phyloP scores from a whole-genome alignment of 2,329 filamentous ascomycete species.

The Ceratocystis papillata region DNA sequence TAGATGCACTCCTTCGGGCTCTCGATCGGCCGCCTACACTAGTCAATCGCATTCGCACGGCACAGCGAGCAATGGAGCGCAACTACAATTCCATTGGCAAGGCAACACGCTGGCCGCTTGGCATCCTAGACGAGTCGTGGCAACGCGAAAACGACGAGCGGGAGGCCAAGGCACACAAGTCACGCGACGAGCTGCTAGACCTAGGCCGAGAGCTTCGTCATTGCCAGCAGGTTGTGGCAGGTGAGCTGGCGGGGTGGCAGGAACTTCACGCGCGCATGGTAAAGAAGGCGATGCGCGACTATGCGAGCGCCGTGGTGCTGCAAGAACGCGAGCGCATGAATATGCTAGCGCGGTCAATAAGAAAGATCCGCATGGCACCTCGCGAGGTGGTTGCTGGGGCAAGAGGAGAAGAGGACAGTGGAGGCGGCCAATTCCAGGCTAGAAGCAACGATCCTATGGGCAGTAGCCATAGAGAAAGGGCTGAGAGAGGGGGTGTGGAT shows the following conservation, averaged over 20 bases:
- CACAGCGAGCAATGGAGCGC: conserved; percentile 67
- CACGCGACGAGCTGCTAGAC: conserved; percentile 57
- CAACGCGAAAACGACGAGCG: conserved; percentile 73
- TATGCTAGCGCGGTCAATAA: conserved; percentile 67
- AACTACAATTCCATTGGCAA: conserved; percentile 63
- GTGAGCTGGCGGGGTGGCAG: conserved; percentile 88
- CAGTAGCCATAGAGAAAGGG: not conserved
- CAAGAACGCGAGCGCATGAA: conserved; percentile 69
- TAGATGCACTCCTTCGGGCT: conserved; percentile 67
- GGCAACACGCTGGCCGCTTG: conserved; percentile 67
- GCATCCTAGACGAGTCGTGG: conserved; percentile 76
- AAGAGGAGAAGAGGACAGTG: not conserved
- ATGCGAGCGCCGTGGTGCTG: conserved; percentile 69
- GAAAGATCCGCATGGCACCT: conserved; percentile 40
- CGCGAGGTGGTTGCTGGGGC: not conserved
- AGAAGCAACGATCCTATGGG: not conserved
- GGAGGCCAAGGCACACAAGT: conserved; percentile 64
- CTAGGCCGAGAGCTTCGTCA: conserved; percentile 77
- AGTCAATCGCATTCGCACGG: conserved; percentile 62
- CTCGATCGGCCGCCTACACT: conserved; percentile 69
- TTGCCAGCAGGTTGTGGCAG: conserved; percentile 85
- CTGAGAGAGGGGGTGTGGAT: not conserved
- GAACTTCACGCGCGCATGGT: conserved; percentile 74
- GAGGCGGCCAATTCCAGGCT: not conserved
- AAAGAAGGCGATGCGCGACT: conserved; percentile 59